A percentile compares a stretch with the other conserved stretches of the same genome.
phyloP scores from a whole-genome alignment of 202 grass and related monocot species.

The Sporobolus alterniflorus region DNA sequence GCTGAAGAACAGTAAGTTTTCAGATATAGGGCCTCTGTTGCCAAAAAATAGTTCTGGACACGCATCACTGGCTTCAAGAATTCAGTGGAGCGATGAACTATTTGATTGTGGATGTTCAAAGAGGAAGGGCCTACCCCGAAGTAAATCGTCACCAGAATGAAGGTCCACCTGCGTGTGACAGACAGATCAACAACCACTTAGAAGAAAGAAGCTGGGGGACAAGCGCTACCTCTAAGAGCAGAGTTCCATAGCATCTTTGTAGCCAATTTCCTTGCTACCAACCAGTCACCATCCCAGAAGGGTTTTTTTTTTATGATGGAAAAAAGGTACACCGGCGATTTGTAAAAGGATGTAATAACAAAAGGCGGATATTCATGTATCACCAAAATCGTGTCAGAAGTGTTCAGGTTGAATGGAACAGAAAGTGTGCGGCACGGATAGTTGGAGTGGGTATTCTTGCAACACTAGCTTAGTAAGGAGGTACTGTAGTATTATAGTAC shows the following conservation, averaged over 20 bases:
- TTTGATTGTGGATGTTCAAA: slow-evolving; percentile 31
- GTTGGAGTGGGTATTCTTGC: slow-evolving; percentile 38
- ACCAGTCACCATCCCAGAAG: slow-evolving; percentile 29
- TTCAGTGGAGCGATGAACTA: slow-evolving; percentile 19
- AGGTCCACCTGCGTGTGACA: slow-evolving; percentile 86
- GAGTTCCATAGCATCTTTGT: slow-evolving; percentile 29
- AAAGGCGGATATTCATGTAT: neutral
- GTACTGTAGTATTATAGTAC: neutral
- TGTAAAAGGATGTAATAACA: neutral
- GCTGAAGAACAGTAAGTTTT: slow-evolving; percentile 44
- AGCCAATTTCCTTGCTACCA: slow-evolving; percentile 29
- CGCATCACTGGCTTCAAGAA: slow-evolving; percentile 35
- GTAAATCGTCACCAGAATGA: slow-evolving; percentile 92
- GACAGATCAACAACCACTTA: slow-evolving; percentile 57
- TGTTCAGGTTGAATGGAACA: slow-evolving; percentile 27
- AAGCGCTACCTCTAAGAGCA: slow-evolving; percentile 41
- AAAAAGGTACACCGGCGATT: neutral
- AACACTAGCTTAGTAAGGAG: slow-evolving; percentile 37
- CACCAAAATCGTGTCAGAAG: neutral
- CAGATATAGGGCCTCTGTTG: slow-evolving; percentile 25
- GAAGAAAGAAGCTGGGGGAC: slow-evolving; percentile 28
- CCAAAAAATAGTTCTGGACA: neutral
- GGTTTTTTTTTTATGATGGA: neutral
- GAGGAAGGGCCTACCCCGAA: slow-evolving; percentile 83
- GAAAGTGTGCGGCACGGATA: neutral